Evolutionary conservation across 163 green algal species (phyloP), one percentile per base, ranked within the genome.

Genomic region (Trebouxia gelatinosa): DNA sequence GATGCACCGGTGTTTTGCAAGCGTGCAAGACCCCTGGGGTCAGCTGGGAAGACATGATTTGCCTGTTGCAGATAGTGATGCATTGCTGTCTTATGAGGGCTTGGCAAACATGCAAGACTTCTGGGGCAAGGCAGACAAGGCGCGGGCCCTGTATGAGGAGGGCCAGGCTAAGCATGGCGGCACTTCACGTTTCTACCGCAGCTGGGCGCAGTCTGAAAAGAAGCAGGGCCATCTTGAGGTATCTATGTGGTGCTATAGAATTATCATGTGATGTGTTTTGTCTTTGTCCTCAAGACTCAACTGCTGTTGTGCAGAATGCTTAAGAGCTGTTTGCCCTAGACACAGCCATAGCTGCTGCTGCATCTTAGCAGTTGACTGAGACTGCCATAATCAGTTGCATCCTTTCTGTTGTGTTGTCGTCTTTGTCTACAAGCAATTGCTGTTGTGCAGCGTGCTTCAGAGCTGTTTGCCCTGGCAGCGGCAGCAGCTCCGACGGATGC

Each of bases 201-300:
- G 88, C 51, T 91, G 84, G 70, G 90, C 88, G 11, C 78, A 87
- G 17, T 85, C 95, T 51, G 91, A 95, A 80, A 93, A 93, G 88
- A 83, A 85, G 70, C 37, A 74, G 17, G 88, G 85, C 6, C 70
- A 88, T 29, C 59, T 85, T 6, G 72, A 84, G 54, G 80, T 78
- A 50, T 54, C 37, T 67, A 21, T 19, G 11, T 16, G 62, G 29
- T 28, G 26, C 26, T 32, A 28, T 3, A 23, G 9, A 23, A 9
- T 13, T 54, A 23, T 54, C 43, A 23, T 54, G 9, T 13, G 9
- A 54, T 13, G 13, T 54, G 11, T 54, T 54, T 54, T 54, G 43
- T 23, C 43, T 54, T 54, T 13, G 13, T 54, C 43, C 43, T 54
- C 13, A 23, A 9, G 11, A 23, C 13, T 54, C 43, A 54, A 13